Base-by-base conservation (phyloP, 1,284 basidiomycete genomes). In the Anthracocystis setariae region DNA sequence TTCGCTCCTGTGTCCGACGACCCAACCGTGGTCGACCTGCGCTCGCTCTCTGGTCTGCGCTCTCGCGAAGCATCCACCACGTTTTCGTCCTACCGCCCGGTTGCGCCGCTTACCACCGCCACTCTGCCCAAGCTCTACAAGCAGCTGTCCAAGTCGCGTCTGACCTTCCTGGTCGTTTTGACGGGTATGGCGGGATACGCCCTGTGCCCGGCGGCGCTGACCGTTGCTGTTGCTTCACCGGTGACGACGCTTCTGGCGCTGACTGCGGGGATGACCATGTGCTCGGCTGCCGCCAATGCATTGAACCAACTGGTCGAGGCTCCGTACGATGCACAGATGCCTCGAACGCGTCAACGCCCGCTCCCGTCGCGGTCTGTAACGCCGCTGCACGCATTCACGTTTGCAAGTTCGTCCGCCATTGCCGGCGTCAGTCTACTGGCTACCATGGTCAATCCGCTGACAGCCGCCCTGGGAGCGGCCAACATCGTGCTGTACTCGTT, bases 301-400 rank as follows among this genome's bases (percentile, higher is more conserved):
- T 87, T 97, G 74, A 99, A 99, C 84, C 94, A 99, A 83, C 85
- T 98, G 3, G 90, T 94, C 78, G 96, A 99, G 84, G 87, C 92
- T 3, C 96, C 96, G 0, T 92, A 95, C 67, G 96, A 99, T 81
- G 94, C 96, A 0, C 96, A 99, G 83, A 98, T 98, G 89, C 87
- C 90, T 0, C 89, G 96, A 37, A 99, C 96, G 0, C 88, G 94
- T 17, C 90, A 87, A 46, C 86, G 96, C 23, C 94, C 94, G 0
- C 88, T 99, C n/a, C 93, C 94, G 0, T 88, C 92, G 13, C 87
- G 91, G 32, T 89, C 89, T 8, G 89, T 98, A 56, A 89, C 89
- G 2, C 90, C 93, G 0, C 83, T 91, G 18, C 95, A 98, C 83
- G 94, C 94, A 0, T 87, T 90, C 8, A 86, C 86, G 5, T 97